Base-by-base conservation (phyloP, 1,284 basidiomycete genomes). In the Abortiporus biennis region DNA sequence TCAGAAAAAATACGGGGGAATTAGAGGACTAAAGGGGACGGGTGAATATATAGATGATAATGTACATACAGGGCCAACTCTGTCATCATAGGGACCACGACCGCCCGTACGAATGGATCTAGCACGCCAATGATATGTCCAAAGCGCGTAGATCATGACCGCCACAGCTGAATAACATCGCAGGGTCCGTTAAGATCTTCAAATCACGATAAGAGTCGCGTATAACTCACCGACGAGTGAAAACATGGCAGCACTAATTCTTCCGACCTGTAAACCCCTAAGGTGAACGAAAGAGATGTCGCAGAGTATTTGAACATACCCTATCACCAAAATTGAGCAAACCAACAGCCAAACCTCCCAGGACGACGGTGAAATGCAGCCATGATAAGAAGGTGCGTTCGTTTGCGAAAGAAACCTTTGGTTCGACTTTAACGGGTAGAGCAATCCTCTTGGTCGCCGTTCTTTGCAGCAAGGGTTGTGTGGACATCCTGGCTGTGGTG, bases 61-160 rank as follows among this genome's bases (percentile, higher is more conserved):
- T 36, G 25, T 15, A 72, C 81, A 64, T 47, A 85, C 82, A 39
- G 82, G 82, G 45, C 94, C 94, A 42, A 98, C 65, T 44, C 96
- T 80, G 68, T 99, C 95, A 57, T 99, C 96, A 65, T 99, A 99
- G 2, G 95, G 94, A 17, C 93, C 95, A 41, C 88, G 80, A 11
- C 93, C 92, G 36, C 94, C 87, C 45, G 82, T 77, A 39, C 94
- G 81, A 59, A 99, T 99, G 17, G 93, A 92, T 22, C 80, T 76
- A 12, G 95, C 96, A 54, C 95, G 83, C 90, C 93, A 94, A 64
- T 98, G 94, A 63, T 94, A 98, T 33, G 92, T 92, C 53, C 88
- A 86, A 15, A 99, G 68, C 1, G 96, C 95, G 63, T 97, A 98
- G 23, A 92, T 63, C 95, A 98, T 98, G 52, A 97, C 92, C 11